Evolutionary conservation across 352 stramenopile genomes (phyloP).

Genomic region (Phytophthora chlamydospora): DNA sequence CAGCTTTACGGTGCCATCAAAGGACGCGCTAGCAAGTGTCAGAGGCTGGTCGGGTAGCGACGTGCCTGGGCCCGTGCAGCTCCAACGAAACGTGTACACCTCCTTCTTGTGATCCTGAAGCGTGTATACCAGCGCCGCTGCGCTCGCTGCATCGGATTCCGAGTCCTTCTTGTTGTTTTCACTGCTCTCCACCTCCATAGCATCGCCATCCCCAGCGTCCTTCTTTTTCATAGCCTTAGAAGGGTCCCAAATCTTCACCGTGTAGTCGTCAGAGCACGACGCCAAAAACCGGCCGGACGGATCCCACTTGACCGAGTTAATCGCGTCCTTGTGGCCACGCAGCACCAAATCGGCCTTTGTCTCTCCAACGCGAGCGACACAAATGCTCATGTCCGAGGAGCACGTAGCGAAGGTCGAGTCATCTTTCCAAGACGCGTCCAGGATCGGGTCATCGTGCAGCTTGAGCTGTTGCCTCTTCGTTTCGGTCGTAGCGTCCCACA

Average conservation of each 20-base stretch:
- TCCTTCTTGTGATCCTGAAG: constrained; percentile 94
- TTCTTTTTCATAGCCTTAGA: constrained; percentile 39
- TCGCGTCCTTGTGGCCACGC: constrained; percentile 95
- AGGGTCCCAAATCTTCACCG: constrained; percentile 97
- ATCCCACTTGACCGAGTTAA: constrained; percentile 99
- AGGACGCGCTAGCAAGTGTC: constrained; percentile 94
- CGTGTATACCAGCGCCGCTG: constrained; percentile 70
- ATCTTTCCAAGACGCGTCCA: constrained; percentile 95
- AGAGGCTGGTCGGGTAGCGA: constrained; percentile 67
- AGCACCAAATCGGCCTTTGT: constrained; percentile 81
- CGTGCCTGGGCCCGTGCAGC: constrained; percentile 78
- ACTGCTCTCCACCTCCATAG: constrained; percentile 36
- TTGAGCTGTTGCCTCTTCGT: constrained; percentile 96
- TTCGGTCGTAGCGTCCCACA: constrained; percentile 85
- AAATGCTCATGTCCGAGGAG: constrained; percentile 94
- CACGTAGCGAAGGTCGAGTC: constrained; percentile 95
- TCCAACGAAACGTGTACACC: constrained; percentile 95
- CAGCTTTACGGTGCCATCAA: constrained; percentile 95
- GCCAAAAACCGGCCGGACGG: constrained; percentile 93
- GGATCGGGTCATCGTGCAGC: constrained; percentile 89
- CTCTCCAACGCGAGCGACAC: constrained; percentile 90
- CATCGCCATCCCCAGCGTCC: constrained; percentile 27
- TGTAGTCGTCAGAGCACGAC: constrained; percentile 98
- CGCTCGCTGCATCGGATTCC: constrained; percentile 32
- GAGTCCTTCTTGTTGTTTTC: constrained; percentile 33